Conservation (phyloP, 495 filamentous ascomycete genomes). For the Parathielavia appendiculata region DNA sequence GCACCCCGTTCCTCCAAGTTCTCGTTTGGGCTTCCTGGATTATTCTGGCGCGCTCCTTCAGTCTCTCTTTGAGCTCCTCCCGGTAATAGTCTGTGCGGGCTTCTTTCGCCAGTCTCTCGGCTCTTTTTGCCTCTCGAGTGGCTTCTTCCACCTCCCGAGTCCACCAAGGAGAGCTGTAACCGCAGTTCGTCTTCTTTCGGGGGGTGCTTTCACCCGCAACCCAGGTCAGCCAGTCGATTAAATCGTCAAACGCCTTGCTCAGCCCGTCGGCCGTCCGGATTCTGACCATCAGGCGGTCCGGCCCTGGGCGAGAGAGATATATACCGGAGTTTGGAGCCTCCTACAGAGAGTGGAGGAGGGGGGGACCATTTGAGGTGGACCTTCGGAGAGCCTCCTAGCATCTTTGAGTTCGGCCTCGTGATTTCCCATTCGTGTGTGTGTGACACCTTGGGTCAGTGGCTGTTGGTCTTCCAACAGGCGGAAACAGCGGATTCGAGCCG, state of each 20-base stretch:
- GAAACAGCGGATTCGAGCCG: no score
- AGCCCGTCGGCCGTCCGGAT: no score
- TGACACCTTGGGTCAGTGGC: no score
- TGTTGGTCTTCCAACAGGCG: no score
- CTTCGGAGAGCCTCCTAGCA: no score
- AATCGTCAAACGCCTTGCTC: neutral
- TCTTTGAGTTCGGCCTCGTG: no score
- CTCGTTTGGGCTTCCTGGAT: neutral
- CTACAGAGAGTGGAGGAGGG: no score
- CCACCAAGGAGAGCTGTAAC: conserved; percentile 10
- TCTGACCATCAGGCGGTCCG: no score
- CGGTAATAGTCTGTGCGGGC: conserved; percentile 2
- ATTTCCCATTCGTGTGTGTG: no score
- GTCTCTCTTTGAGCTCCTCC: conserved; percentile 1
- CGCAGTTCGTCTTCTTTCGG: neutral
- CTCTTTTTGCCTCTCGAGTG: conserved; percentile 1
- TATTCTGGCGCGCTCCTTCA: neutral
- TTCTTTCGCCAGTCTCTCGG: conserved; percentile 3
- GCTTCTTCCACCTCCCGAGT: conserved; percentile 3
- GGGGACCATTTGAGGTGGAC: no score
- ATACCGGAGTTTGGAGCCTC: no score
- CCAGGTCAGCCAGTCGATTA: neutral
- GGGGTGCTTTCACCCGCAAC: neutral
- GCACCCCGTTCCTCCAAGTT: neutral
- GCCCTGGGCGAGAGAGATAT: no score